Conservation (phyloP, 2,329 filamentous ascomycete genomes). For the Alternaria longipes region DNA sequence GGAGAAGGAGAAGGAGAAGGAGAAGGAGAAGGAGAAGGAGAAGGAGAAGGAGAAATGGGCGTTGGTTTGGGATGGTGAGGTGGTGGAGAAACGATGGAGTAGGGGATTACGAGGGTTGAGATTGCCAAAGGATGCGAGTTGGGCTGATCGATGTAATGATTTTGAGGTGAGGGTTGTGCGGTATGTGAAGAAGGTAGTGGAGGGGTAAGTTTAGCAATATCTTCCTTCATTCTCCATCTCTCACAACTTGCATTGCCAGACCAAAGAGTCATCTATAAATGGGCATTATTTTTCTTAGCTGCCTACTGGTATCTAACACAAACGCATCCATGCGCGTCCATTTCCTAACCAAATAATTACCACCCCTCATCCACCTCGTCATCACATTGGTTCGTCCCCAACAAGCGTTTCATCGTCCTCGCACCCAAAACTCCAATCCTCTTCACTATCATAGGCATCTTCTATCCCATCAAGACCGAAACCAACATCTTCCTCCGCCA, state of each 20-base stretch:
- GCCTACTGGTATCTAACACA: no score
- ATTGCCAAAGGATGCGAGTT: not conserved
- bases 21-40: not conserved
- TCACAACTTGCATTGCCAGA: no score
- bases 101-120: not conserved
- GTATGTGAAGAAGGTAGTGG: conserved; percentile 3
- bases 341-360: no score
- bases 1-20: not conserved
- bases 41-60: conserved; percentile 9
- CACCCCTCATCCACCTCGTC: no score
- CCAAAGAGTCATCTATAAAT: no score
- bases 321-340: no score
- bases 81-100: conserved; percentile 28
- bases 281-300: no score
- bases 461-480: conserved; percentile 11
- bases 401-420: conserved; percentile 9
- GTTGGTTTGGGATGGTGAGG: conserved; percentile 36
- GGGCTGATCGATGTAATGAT: conserved; percentile 4
- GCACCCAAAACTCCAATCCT: conserved; percentile 15
- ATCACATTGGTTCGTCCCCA: not conserved
- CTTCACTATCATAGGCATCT: conserved; percentile 19
- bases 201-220: not conserved
- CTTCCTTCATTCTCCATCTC: not conserved
- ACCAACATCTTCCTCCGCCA: conserved; percentile 15
- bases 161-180: conserved; percentile 18